phyloP scores from a whole-genome alignment of 805 yeast species.

The Myxozyma neotropica region DNA sequence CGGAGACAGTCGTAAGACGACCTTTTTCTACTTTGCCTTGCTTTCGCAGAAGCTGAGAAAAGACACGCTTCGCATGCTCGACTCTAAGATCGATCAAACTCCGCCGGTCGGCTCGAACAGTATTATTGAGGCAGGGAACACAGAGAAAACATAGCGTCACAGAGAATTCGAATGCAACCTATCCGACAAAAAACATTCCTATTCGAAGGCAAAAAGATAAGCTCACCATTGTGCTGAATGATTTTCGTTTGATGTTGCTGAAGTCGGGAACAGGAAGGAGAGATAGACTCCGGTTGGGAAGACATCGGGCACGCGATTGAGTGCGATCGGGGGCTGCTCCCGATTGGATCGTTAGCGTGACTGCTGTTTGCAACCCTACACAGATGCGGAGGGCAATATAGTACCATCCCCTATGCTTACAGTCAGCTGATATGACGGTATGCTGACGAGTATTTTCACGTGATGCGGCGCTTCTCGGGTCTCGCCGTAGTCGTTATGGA shows the following conservation, averaged over 20 bases:
- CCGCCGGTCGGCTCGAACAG: conserved; percentile 2
- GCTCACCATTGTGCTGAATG: conserved; percentile 23
- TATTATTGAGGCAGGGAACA: background rate
- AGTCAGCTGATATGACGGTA: background rate
- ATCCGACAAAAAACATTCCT: no score
- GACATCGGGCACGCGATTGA: background rate
- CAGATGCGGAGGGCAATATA: background rate
- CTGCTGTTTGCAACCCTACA: conserved; percentile 9
- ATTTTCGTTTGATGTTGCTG: background rate
- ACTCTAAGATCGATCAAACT: conserved; percentile 6
- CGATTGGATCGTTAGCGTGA: conserved; percentile 1
- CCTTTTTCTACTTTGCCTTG: background rate
- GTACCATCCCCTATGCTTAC: background rate
- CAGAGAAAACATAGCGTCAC: background rate
- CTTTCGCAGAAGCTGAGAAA: background rate
- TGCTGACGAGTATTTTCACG: background rate
- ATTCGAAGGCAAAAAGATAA: background rate
- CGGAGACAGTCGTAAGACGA: background rate
- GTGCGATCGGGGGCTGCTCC: no score
- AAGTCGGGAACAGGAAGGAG: background rate
- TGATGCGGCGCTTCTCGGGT: background rate
- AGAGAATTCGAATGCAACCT: no score
- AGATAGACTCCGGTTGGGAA: background rate
- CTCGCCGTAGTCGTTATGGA: background rate
- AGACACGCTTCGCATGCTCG: conserved; percentile 1